phyloP scores from a whole-genome alignment of 805 yeast species.

The Myxozyma kluyveri region DNA sequence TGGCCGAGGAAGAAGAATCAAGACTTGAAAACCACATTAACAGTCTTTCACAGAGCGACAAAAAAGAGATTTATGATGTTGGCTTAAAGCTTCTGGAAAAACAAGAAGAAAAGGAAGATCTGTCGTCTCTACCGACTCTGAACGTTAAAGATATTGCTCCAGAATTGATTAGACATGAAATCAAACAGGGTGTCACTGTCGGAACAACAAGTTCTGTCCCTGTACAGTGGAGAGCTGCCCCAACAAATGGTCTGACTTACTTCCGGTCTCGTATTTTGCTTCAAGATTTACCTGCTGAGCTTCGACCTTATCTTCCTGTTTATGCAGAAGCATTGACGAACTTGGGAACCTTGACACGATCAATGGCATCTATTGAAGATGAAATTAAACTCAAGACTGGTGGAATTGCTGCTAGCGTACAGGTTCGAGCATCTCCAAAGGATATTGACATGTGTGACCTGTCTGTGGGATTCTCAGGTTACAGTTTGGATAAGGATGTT shows the following conservation, averaged over 20 bases:
- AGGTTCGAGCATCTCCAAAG: slow-evolving; percentile 56
- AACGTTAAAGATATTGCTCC: slow-evolving; percentile 69
- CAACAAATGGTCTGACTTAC: slow-evolving; percentile 80
- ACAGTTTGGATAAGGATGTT: slow-evolving; percentile 65
- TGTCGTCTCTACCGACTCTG: slow-evolving; percentile 77
- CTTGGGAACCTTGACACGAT: slow-evolving; percentile 71
- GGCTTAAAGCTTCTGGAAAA: slow-evolving; percentile 59
- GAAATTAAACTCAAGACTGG: slow-evolving; percentile 81
- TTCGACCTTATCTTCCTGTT: slow-evolving; percentile 69
- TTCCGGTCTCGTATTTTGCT: slow-evolving; percentile 65
- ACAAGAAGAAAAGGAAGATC: slow-evolving; percentile 69
- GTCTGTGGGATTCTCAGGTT: slow-evolving; percentile 60
- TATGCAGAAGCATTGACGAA: slow-evolving; percentile 78
- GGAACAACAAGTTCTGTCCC: slow-evolving; percentile 39
- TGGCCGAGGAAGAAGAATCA: slow-evolving; percentile 55
- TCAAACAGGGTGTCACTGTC: slow-evolving; percentile 13
- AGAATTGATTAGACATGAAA: slow-evolving; percentile 44
- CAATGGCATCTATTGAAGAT: slow-evolving; percentile 81
- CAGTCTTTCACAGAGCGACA: slow-evolving; percentile 54
- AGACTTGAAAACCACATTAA: slow-evolving; percentile 49
- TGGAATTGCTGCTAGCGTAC: slow-evolving; percentile 65
- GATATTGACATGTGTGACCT: slow-evolving; percentile 44
- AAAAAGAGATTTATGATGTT: slow-evolving; percentile 53
- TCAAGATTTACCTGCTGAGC: slow-evolving; percentile 54
- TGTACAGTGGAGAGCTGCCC: slow-evolving; percentile 52